These are phyloP conservation scores for Aspergillus sp. DNA, from an alignment of 2,329 filamentous ascomycete species.

Conservation along the genomic window DNA sequence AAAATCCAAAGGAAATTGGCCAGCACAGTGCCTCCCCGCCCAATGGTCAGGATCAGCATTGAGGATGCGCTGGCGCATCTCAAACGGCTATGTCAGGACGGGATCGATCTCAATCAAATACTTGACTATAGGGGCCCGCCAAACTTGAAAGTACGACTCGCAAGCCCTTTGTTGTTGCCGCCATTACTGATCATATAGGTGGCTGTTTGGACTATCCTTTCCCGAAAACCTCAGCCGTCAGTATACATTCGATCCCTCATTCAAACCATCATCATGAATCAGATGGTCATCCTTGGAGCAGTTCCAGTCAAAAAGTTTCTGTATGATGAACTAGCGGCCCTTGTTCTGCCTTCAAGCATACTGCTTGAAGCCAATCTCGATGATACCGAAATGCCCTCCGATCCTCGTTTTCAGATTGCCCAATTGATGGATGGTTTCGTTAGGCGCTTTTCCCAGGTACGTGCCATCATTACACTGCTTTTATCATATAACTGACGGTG, in stretches of 20 bases:
- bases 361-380: slow-evolving; percentile 75
- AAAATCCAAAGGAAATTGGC: slow-evolving; percentile 90
- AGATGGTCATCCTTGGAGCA: slow-evolving; percentile 66
- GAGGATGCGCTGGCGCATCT: slow-evolving; percentile 71
- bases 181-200: slow-evolving; percentile 49
- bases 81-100: slow-evolving; percentile 69
- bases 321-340: slow-evolving; percentile 75
- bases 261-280: slow-evolving; percentile 72
- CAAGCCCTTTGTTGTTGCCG: background rate
- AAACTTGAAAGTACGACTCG: slow-evolving; percentile 61
- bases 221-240: slow-evolving; percentile 76
- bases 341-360: slow-evolving; percentile 69
- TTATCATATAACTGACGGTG: slow-evolving; percentile 5
- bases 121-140: slow-evolving; percentile 68
- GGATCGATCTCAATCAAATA: slow-evolving; percentile 66
- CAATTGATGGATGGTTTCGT: slow-evolving; percentile 70
- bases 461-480: background rate
- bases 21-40: slow-evolving; percentile 88
- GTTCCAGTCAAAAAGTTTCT: slow-evolving; percentile 73
- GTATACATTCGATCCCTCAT: slow-evolving; percentile 81
- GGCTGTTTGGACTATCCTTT: slow-evolving; percentile 72
- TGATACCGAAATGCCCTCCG: slow-evolving; percentile 69
- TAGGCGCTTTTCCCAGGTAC: slow-evolving; percentile 52
- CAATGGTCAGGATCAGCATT: slow-evolving; percentile 76
- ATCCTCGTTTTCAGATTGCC: slow-evolving; percentile 72